These are phyloP conservation scores for Smallanthus sonchifolius DNA, from an alignment of 129 eudicot species.

Conservation along the genomic window DNA sequence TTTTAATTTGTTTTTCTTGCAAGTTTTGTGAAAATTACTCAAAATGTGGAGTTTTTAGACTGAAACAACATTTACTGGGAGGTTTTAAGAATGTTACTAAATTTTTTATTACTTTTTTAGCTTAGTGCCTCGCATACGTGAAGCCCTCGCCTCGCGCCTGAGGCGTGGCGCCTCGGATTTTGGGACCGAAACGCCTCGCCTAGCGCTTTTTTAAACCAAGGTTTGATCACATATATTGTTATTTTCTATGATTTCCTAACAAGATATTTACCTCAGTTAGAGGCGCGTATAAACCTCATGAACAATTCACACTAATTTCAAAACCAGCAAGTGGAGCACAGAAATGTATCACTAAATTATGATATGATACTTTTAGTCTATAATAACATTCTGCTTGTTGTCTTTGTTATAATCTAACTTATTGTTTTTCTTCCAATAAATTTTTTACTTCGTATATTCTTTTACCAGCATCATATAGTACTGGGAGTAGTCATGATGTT, in stretches of 20 bases:
- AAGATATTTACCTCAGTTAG: not conserved
- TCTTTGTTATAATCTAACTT: conserved; percentile 7
- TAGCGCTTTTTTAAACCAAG: no score
- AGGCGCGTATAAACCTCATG: not conserved
- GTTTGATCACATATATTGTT: not conserved
- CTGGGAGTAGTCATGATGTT: conserved; percentile 40
- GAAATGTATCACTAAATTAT: not conserved
- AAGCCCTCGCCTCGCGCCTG: no score
- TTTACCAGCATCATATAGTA: conserved; percentile 49
- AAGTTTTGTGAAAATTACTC: no score
- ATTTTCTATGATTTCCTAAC: not conserved
- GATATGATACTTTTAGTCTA: not conserved
- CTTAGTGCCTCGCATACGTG: no score
- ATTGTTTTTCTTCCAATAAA: not conserved
- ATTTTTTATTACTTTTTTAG: no score
- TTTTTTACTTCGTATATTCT: not conserved
- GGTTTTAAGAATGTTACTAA: no score
- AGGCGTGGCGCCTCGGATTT: no score
- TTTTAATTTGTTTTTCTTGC: no score
- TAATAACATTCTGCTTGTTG: not conserved
- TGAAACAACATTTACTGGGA: no score
- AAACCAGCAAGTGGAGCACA: not conserved
- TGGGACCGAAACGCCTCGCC: no score
- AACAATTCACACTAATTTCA: not conserved
- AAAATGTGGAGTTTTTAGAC: no score